phyloP scores from a whole-genome alignment of 1,284 basidiomycete genomes.

The Gomphus bonarii region DNA sequence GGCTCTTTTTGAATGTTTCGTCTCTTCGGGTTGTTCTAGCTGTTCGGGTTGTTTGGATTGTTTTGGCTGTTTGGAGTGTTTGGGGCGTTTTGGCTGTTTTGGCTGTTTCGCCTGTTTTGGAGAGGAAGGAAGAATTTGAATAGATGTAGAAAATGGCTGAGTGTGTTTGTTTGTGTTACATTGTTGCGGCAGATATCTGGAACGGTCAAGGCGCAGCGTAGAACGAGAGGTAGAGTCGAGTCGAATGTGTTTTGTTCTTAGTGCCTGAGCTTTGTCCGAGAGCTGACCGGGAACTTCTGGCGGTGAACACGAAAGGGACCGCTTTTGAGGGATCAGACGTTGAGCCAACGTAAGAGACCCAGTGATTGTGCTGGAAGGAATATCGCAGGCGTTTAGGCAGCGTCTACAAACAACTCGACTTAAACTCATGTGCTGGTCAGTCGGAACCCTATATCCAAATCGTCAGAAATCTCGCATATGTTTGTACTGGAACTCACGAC shows the following conservation, averaged over 20 bases:
- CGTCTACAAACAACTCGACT: slow-evolving; percentile 19
- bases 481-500: not conserved
- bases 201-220: slow-evolving; percentile 14
- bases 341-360: slow-evolving; percentile 16
- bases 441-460: not conserved
- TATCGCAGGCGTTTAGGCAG: slow-evolving; percentile 42
- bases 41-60: too few species aligned
- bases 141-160: not conserved
- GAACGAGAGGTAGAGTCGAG: slow-evolving; percentile 6
- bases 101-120: not conserved
- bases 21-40: too few species aligned
- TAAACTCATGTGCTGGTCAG: slow-evolving; percentile 4
- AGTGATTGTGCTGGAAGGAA: slow-evolving; percentile 25
- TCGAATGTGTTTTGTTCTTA: slow-evolving; percentile 15
- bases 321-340: slow-evolving; percentile 26
- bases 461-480: not conserved
- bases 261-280: slow-evolving; percentile 18
- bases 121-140: not conserved
- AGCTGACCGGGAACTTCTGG: not conserved
- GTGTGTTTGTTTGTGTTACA: not conserved
- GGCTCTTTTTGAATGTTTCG: too few species aligned
- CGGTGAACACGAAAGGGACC: slow-evolving; percentile 1
- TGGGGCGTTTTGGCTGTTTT: too few species aligned
- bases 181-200: slow-evolving; percentile 18
- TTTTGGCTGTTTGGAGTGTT: too few species aligned